Evolutionary conservation across 495 filamentous ascomycete species (phyloP).

Genomic region (Neurospora cerealis): DNA sequence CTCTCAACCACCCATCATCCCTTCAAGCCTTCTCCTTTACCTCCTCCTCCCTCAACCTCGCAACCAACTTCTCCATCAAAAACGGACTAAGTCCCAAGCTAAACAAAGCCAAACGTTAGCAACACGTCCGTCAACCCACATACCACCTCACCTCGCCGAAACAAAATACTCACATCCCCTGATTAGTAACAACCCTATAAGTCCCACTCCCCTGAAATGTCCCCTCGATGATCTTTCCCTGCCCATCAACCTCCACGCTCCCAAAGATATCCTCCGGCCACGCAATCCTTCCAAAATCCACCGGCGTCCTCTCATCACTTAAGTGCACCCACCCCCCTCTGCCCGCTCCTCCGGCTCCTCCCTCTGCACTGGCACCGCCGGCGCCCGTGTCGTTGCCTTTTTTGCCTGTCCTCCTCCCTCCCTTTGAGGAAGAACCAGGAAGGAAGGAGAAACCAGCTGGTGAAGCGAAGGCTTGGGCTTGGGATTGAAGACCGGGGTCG

Average conservation of each 20-base stretch:
- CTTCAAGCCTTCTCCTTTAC: slow-evolving; percentile 12
- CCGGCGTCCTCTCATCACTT: slow-evolving; percentile 69
- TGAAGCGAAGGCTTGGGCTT: slow-evolving; percentile 72
- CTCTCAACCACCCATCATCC: not conserved
- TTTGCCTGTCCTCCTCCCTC: not conserved
- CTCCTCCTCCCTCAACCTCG: slow-evolving; percentile 38
- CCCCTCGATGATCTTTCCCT: slow-evolving; percentile 54
- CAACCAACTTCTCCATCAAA: slow-evolving; percentile 44
- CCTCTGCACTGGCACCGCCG: slow-evolving; percentile 71
- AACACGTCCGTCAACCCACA: not conserved
- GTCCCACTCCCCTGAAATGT: slow-evolving; percentile 58
- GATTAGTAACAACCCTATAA: slow-evolving; percentile 57
- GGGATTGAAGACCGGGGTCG: slow-evolving; percentile 62
- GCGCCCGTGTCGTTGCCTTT: slow-evolving; percentile 39
- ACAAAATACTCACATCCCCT: slow-evolving; percentile 54
- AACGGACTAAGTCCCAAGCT: slow-evolving; percentile 48
- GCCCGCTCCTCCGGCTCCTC: slow-evolving; percentile 72
- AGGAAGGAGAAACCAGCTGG: slow-evolving; percentile 53
- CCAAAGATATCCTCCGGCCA: slow-evolving; percentile 92
- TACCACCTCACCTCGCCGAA: not conserved
- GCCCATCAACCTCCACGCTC: slow-evolving; percentile 73
- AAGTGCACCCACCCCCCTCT: slow-evolving; percentile 86
- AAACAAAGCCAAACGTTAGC: slow-evolving; percentile 6
- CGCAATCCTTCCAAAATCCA: slow-evolving; percentile 84
- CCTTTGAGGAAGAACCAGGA: not conserved